phyloP scores from a whole-genome alignment of 768 basidiomycete genomes.

The Ramaria sp. region DNA sequence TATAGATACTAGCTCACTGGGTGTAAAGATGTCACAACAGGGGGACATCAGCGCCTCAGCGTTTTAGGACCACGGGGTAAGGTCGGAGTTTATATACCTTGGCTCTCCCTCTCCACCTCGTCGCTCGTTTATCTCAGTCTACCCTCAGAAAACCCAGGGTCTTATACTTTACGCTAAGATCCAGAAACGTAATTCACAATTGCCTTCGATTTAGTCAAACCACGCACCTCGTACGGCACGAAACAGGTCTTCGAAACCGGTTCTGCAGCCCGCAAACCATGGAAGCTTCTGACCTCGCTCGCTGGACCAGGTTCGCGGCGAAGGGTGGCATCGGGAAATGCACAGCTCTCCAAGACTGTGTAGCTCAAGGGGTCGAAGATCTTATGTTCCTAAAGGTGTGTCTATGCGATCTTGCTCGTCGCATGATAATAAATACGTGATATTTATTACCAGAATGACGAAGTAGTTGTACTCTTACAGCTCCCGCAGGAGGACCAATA shows the following conservation, averaged over 20 bases:
- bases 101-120: too few species aligned
- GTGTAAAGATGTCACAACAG: too few species aligned
- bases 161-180: too few species aligned
- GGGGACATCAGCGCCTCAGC: too few species aligned
- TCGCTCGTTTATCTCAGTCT: too few species aligned
- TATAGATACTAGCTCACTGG: too few species aligned
- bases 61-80: too few species aligned
- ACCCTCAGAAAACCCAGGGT: too few species aligned
- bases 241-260: not conserved
- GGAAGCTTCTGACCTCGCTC: conserved; percentile 61
- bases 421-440: not conserved
- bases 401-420: conserved; percentile 5
- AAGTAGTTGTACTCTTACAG: conserved; percentile 70
- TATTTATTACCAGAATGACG: conserved; percentile 46
- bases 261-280: conserved; percentile 22
- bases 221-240: not conserved
- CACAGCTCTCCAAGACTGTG: conserved; percentile 61
- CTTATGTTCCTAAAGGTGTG: conserved; percentile 80
- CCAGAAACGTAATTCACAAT: too few species aligned
- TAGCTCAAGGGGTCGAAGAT: conserved; percentile 62
- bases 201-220: not conserved
- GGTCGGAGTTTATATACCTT: too few species aligned
- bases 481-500: conserved; percentile 42
- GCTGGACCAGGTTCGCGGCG: conserved; percentile 77
- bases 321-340: conserved; percentile 83